Base-by-base conservation (phyloP, 257 asterid genomes). In the Gentiana macrophylla region DNA sequence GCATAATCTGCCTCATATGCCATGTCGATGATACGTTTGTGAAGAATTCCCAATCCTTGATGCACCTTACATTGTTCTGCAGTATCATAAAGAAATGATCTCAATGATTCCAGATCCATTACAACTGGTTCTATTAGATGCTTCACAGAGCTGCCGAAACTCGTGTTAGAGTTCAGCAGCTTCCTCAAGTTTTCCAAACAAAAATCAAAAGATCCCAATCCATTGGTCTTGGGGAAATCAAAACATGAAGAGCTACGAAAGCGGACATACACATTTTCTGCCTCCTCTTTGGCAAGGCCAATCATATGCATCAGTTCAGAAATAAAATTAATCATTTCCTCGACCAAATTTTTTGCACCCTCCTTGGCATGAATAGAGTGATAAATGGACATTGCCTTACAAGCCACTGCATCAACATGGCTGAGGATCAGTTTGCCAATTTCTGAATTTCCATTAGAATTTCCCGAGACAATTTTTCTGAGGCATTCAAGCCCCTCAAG, bases 1-100 rank as follows among this genome's bases (percentile, higher is more conserved):
- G 4, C 5, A 37, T 44, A 52, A 35, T 62, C 64, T 44, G 54
- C 37, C 53, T 50, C 62, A 41, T 67, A 55, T 4, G 66, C 52
- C 43, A 44, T 43, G n/a, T 44, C 45, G 32, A 54, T 34, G 2
- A 47, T 5, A 6, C 35, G 41, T 11, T 9, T 38, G 33, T 56
- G 2, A 4, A 46, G 38, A 6, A 36, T 48, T 47, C 10, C 41
- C 35, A 37, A 2, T 36, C 54, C 49, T 3, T 24, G 24, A 24
- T 24, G 24, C 24, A 24, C 24, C 24, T 24, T 24, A 24, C 24
- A 24, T 24, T 24, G 24, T 24, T 24, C 24, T 24, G 24, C 24
- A 24, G 24, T 24, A 24, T 24, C 24, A 24, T 24, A 24, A 24
- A 24, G 24, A 24, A 24, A 24, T 24, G 24, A 24, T 24, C 24